Evolutionary conservation across 129 eudicot species (phyloP).

Genomic region (Tagetes patula): DNA sequence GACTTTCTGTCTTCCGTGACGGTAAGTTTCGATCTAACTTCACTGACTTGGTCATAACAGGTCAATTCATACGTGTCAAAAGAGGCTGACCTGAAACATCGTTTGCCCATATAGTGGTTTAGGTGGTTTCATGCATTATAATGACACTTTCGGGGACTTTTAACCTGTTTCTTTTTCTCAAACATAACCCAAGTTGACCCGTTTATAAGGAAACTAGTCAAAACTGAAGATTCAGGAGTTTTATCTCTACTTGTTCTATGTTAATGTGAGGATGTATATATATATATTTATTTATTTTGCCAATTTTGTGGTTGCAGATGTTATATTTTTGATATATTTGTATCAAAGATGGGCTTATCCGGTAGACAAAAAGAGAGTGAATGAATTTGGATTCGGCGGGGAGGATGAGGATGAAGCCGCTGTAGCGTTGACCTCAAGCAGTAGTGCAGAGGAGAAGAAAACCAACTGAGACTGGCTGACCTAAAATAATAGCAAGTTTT

Average conservation of each 20-base stretch:
- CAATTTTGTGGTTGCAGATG: conserved; percentile 51
- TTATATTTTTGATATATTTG: conserved; percentile 78
- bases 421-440: conserved; percentile 12
- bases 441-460: conserved; percentile 66
- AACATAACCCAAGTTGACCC: not conserved
- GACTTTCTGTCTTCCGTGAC: conserved; percentile 98
- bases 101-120: not conserved
- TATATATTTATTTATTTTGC: not conserved
- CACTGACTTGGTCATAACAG: not conserved
- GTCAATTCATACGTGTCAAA: not conserved
- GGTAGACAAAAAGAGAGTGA: conserved; percentile 89
- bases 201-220: not conserved
- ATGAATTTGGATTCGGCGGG: conserved; percentile 91
- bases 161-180: not conserved
- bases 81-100: not conserved
- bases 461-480: conserved; percentile 56
- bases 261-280: not conserved
- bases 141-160: not conserved
- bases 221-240: no score
- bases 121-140: not conserved
- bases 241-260: not conserved
- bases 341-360: conserved; percentile 95
- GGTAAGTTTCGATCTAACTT: conserved; percentile 49
- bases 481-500: conserved; percentile 34
- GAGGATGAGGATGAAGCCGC: conserved; percentile 64